Conservation (phyloP, 1,284 basidiomycete species). For the Fomes fomentarius region DNA sequence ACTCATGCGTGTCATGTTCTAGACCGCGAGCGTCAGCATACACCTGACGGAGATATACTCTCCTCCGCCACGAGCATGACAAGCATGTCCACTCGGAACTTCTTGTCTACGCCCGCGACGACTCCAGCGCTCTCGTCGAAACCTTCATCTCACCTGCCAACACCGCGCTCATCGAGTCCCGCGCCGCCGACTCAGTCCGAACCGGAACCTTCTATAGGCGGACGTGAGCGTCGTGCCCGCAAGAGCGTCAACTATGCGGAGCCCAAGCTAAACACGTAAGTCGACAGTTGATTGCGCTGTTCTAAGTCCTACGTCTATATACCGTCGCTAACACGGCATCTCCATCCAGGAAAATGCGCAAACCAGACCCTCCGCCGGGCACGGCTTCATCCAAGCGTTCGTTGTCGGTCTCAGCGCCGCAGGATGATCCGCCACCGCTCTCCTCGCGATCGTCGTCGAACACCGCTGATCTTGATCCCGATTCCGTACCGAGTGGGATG, state of each 20-base stretch:
- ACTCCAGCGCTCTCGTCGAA: constrained; percentile 38
- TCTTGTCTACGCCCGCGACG: constrained; percentile 44
- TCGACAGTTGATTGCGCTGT: constrained; percentile 25
- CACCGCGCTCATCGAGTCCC: constrained; percentile 54
- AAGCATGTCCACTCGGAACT: constrained; percentile 40
- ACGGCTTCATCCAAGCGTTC: constrained; percentile 37
- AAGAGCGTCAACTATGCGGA: constrained; percentile 90
- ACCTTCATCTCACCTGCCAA: constrained; percentile 39
- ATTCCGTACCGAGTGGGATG: constrained; percentile 25
- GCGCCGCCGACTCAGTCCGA: constrained; percentile 42
- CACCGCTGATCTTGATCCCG: constrained; percentile 16
- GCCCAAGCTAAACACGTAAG: constrained; percentile 88
- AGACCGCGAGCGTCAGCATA: constrained; percentile 45
- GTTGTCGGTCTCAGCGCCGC: constrained; percentile 13
- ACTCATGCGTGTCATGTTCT: constrained; percentile 12
- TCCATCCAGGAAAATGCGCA: constrained; percentile 81
- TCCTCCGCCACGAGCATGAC: constrained; percentile 37
- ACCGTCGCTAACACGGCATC: constrained; percentile 3
- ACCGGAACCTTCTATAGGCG: constrained; percentile 38
- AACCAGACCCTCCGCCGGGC: constrained; percentile 61
- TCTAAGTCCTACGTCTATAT: constrained; percentile 7
- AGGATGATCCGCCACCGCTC: constrained; percentile 18
- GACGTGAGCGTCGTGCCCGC: constrained; percentile 71
- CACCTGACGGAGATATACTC: constrained; percentile 42
- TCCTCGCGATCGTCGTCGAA: constrained; percentile 25